Conservation (phyloP, 441 rosid species). For the Euphorbia schlechtendalii region DNA sequence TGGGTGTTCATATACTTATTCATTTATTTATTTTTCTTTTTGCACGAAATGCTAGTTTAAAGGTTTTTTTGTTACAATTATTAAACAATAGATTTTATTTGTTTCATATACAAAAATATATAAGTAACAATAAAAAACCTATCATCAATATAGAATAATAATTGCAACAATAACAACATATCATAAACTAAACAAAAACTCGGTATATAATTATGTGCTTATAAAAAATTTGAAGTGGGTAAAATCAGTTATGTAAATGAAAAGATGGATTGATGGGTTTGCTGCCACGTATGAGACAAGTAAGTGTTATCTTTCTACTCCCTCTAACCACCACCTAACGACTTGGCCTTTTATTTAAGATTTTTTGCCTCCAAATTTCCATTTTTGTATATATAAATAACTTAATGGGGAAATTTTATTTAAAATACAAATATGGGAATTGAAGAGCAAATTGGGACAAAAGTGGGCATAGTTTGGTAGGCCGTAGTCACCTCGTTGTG, state of each 20-base stretch:
- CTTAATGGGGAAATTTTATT: background rate
- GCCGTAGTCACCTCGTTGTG: conserved; percentile 43
- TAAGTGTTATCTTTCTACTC: conserved; percentile 32
- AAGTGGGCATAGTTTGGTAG: conserved; percentile 37
- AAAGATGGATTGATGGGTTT: conserved; percentile 4
- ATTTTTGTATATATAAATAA: background rate
- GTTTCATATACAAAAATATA: no score
- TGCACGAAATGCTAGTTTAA: no score
- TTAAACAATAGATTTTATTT: no score
- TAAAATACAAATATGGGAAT: background rate
- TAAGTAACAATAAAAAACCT: no score
- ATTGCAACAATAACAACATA: no score
- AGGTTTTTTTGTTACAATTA: no score
- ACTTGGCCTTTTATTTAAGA: conserved; percentile 20
- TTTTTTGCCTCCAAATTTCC: background rate
- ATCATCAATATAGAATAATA: no score
- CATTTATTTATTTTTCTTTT: no score
- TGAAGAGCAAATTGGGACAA: conserved; percentile 14
- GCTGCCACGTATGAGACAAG: conserved; percentile 37
- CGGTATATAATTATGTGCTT: no score
- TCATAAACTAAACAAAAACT: no score
- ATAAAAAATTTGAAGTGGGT: no score
- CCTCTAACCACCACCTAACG: conserved; percentile 28
- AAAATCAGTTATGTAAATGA: conserved; percentile 1
- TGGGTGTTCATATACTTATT: no score